A percentile compares a stretch with the other conserved stretches of the same genome.
Evolutionary conservation across 495 filamentous ascomycete species (phyloP).

Genomic region (Melanomma pulvis-pyrius): DNA sequence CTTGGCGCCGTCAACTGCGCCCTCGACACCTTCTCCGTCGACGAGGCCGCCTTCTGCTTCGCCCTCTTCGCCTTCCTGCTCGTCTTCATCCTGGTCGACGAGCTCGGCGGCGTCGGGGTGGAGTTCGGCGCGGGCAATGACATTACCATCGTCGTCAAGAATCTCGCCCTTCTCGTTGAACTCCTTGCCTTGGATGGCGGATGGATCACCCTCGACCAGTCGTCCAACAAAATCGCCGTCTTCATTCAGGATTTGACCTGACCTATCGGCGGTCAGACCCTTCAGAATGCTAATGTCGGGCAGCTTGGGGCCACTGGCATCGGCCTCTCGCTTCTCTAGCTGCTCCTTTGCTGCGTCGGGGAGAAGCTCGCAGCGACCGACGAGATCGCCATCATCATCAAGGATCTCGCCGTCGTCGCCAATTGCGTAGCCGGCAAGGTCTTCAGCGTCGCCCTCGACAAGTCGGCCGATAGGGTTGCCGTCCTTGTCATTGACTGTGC

Average conservation of each 20-base stretch:
- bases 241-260: slow-evolving; percentile 48
- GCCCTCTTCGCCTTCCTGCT: slow-evolving; percentile 39
- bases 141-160: slow-evolving; percentile 49
- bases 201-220: slow-evolving; percentile 46
- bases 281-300: slow-evolving; percentile 47
- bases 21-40: slow-evolving; percentile 38
- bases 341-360: slow-evolving; percentile 48
- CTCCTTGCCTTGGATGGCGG: slow-evolving; percentile 44
- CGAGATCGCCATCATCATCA: slow-evolving; percentile 66
- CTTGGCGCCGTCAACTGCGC: slow-evolving; percentile 40
- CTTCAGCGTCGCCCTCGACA: slow-evolving; percentile 63
- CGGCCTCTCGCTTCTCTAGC: slow-evolving; percentile 42
- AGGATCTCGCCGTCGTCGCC: slow-evolving; percentile 66
- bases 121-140: slow-evolving; percentile 48
- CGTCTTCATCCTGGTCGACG: slow-evolving; percentile 45
- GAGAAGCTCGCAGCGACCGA: slow-evolving; percentile 59
- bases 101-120: slow-evolving; percentile 48
- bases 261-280: slow-evolving; percentile 43
- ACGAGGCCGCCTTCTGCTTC: slow-evolving; percentile 35
- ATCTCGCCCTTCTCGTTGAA: slow-evolving; percentile 51
- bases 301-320: slow-evolving; percentile 36
- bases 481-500: slow-evolving; percentile 57
- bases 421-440: slow-evolving; percentile 61
- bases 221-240: slow-evolving; percentile 49
- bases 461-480: slow-evolving; percentile 61